These are phyloP conservation scores for Echinochloa phyllopogon DNA, from an alignment of 176 grass and related monocot species.

Conservation along the genomic window DNA sequence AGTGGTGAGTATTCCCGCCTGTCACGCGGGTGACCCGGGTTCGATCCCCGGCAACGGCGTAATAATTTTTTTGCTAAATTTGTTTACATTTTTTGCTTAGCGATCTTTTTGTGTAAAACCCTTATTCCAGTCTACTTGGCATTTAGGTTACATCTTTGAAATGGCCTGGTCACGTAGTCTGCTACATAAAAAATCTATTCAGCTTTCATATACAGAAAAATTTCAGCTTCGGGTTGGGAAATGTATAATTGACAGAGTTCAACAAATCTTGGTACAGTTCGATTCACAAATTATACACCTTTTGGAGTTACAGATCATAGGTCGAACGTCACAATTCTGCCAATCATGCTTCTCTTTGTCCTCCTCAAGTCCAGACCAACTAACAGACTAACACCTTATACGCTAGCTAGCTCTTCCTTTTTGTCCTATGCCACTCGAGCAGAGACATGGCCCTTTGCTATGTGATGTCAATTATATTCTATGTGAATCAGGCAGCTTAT, in stretches of 20 bases:
- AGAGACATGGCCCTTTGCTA: background rate
- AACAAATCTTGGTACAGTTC: background rate
- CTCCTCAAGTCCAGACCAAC: background rate
- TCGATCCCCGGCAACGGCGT: conserved; percentile 48
- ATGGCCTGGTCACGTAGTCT: background rate
- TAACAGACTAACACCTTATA: background rate
- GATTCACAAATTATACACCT: background rate
- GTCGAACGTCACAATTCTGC: background rate
- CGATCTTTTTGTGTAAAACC: background rate
- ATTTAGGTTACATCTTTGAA: background rate
- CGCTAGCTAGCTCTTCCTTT: background rate
- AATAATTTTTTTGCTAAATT: background rate
- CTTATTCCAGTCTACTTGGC: no score
- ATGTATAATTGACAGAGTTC: background rate
- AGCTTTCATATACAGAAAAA: background rate
- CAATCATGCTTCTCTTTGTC: background rate
- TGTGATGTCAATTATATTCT: background rate
- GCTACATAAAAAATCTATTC: background rate
- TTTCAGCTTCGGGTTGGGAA: background rate
- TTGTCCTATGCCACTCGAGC: background rate
- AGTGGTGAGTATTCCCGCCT: conserved; percentile 97
- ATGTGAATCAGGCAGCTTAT: background rate
- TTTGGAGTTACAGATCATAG: background rate
- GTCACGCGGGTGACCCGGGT: conserved; percentile 84
- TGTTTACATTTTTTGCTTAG: background rate